Percentiles rank a stretch among this genome's conserved stretches.
Evolutionary conservation across 176 grass and related monocot species (phyloP).

Genomic region (Oryza officinalis): DNA sequence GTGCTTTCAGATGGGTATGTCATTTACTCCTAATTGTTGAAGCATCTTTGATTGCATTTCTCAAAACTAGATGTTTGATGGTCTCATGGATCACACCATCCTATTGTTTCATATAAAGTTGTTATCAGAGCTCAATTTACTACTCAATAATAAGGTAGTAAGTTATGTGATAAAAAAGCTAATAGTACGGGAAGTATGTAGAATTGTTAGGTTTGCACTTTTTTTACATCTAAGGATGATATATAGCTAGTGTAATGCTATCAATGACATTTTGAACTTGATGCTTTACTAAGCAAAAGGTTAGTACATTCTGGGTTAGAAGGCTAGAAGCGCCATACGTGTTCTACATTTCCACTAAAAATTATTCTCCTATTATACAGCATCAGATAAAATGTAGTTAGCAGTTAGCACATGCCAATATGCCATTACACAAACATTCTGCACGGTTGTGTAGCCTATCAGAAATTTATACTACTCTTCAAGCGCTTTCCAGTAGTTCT

Average conservation of each 20-base stretch:
- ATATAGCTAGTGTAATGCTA: background rate
- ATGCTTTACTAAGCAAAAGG: background rate
- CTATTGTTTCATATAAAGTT: background rate
- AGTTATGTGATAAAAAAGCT: background rate
- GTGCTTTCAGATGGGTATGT: slow-evolving; percentile 91
- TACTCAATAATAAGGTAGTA: background rate
- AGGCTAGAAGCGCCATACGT: background rate
- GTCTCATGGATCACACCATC: background rate
- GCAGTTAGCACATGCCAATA: background rate
- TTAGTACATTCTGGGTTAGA: background rate
- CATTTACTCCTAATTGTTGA: background rate
- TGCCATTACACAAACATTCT: background rate
- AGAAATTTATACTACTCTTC: background rate
- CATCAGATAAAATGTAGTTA: background rate
- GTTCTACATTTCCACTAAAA: background rate
- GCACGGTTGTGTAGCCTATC: background rate
- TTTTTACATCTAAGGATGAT: background rate
- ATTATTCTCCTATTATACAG: background rate
- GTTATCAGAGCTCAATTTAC: background rate
- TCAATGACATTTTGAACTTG: background rate
- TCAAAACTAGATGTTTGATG: background rate
- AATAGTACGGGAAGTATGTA: background rate
- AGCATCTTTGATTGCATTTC: background rate
- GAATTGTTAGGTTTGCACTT: background rate
- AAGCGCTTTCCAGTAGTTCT: background rate